These are phyloP conservation scores for Lactarius trivialis DNA, from an alignment of 768 basidiomycete genomes.

Conservation along the genomic window DNA sequence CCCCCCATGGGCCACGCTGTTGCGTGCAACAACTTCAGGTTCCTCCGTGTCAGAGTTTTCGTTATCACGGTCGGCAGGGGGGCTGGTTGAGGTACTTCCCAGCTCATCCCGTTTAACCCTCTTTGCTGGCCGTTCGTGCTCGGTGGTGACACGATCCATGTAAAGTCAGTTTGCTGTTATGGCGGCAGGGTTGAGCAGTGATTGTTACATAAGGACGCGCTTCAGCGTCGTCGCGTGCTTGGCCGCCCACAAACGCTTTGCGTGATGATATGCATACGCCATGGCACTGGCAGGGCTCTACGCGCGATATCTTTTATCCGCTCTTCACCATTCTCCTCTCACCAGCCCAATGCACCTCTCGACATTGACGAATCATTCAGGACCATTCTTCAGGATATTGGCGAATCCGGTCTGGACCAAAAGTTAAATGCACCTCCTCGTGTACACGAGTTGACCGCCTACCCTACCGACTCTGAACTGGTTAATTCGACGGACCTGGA, in stretches of 20 bases:
- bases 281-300: neutral
- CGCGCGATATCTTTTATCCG: constrained; percentile 5
- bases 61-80: neutral
- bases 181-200: neutral
- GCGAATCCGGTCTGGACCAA: constrained; percentile 47
- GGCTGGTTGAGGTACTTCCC: neutral
- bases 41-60: constrained; percentile 26
- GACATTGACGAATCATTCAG: constrained; percentile 61
- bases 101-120: constrained; percentile 15
- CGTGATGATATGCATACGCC: constrained; percentile 17
- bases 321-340: constrained; percentile 29
- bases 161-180: no score
- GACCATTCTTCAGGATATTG: constrained; percentile 57
- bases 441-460: constrained; percentile 51
- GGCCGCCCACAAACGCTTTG: neutral
- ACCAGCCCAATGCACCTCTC: constrained; percentile 52
- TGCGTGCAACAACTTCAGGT: constrained; percentile 27
- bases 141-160: constrained; percentile 8
- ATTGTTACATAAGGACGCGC: constrained; percentile 16
- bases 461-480: constrained; percentile 31
- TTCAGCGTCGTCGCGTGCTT: neutral
- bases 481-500: constrained; percentile 29
- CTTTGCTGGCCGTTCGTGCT: constrained; percentile 23
- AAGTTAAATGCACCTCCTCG: constrained; percentile 26
- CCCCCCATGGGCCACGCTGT: constrained; percentile 40